These are phyloP conservation scores for Lasiodiplodia sp. DNA, from an alignment of 2,329 filamentous ascomycete species.

Conservation along the genomic window DNA sequence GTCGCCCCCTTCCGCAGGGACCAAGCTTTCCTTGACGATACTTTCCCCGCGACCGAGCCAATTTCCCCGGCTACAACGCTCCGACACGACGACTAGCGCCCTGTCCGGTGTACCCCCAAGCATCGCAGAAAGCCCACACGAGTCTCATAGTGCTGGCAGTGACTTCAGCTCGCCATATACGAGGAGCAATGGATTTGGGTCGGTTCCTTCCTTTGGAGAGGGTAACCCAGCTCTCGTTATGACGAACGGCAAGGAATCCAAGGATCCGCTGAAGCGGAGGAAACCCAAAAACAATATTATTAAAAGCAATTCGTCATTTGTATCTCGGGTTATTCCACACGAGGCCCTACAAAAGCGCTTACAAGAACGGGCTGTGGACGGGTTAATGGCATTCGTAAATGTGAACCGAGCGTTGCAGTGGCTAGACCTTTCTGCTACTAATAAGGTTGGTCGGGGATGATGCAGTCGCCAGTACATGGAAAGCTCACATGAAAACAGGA, in stretches of 20 bases:
- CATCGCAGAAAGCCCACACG: slow-evolving; percentile 54
- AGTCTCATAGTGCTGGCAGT: slow-evolving; percentile 54
- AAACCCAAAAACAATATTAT: slow-evolving; percentile 99
- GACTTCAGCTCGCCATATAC: slow-evolving; percentile 50
- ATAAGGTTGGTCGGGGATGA: slow-evolving; percentile 60
- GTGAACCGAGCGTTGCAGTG: slow-evolving; percentile 96
- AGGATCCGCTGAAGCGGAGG: slow-evolving; percentile 71
- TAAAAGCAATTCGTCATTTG: slow-evolving; percentile 98
- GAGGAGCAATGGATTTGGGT: slow-evolving; percentile 24
- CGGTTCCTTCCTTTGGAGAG: slow-evolving; percentile 79
- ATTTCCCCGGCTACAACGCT: slow-evolving; percentile 51
- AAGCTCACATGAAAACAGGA: slow-evolving; percentile 57
- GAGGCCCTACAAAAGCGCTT: slow-evolving; percentile 81
- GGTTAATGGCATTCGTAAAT: slow-evolving; percentile 91
- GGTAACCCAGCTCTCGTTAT: slow-evolving; percentile 76
- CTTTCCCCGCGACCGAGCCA: slow-evolving; percentile 64
- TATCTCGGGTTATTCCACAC: slow-evolving; percentile 93
- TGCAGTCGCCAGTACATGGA: not conserved
- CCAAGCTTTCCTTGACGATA: slow-evolving; percentile 80
- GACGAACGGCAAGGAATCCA: slow-evolving; percentile 71
- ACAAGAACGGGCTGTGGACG: slow-evolving; percentile 78
- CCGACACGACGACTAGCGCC: slow-evolving; percentile 51
- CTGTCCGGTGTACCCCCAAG: slow-evolving; percentile 52
- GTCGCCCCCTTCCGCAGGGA: slow-evolving; percentile 82
- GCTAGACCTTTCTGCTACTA: slow-evolving; percentile 83